Conservation (phyloP, 1,284 basidiomycete species). For the Rhodotorula sp. region DNA sequence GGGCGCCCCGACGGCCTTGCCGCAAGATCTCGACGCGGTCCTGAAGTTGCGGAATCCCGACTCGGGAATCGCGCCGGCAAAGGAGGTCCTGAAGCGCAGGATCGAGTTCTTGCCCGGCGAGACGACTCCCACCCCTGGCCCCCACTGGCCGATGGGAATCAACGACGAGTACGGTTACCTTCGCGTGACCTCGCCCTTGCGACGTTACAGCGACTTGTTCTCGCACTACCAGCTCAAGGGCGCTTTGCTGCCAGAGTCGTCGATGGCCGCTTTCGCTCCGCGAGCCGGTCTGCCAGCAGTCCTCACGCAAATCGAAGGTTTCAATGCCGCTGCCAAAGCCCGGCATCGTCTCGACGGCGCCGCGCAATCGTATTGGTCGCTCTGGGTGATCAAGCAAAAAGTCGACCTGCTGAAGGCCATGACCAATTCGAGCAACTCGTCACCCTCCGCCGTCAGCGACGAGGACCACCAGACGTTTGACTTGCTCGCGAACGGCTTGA, state of each 20-base stretch:
- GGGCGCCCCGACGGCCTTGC: constrained; percentile 47
- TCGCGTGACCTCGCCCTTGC: constrained; percentile 81
- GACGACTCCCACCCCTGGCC: constrained; percentile 58
- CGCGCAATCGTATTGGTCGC: constrained; percentile 33
- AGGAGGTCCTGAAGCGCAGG: constrained; percentile 41
- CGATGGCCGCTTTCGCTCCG: not conserved
- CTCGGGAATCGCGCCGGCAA: constrained; percentile 44
- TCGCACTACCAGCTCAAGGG: constrained; percentile 93
- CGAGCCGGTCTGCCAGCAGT: constrained; percentile 6
- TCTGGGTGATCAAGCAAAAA: constrained; percentile 35
- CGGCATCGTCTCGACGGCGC: constrained; percentile 20
- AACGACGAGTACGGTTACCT: constrained; percentile 69
- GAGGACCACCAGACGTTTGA: constrained; percentile 10
- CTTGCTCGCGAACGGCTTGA: constrained; percentile 19
- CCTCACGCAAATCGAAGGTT: constrained; percentile 10
- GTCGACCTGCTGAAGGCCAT: constrained; percentile 12
- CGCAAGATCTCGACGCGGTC: constrained; percentile 41
- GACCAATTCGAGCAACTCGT: not conserved
- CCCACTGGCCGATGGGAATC: constrained; percentile 72
- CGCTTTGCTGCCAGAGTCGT: constrained; percentile 53
- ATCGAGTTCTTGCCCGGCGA: constrained; percentile 49
- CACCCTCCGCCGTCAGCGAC: not conserved
- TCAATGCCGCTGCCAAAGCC: constrained; percentile 18
- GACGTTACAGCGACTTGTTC: constrained; percentile 80
- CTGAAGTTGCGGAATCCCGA: constrained; percentile 46